Conservation (phyloP, 2,329 filamentous ascomycete genomes). For the Aspergillus udagawae region DNA sequence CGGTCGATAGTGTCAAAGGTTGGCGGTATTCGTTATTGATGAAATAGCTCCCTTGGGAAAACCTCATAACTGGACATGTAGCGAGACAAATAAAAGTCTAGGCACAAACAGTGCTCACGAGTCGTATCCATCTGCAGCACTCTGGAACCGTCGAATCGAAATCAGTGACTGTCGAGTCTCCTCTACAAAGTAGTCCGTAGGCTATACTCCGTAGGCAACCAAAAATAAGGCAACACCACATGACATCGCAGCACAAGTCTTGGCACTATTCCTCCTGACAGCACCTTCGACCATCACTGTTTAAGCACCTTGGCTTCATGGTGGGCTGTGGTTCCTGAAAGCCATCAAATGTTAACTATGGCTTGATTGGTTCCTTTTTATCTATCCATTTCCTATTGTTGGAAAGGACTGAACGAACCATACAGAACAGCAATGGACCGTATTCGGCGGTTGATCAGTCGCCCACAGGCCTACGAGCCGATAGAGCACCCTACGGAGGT, state of each 20-base stretch:
- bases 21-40: background rate
- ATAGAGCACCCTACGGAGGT: slow-evolving; percentile 24
- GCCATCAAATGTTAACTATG: background rate
- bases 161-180: background rate
- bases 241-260: background rate
- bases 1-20: background rate
- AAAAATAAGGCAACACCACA: background rate
- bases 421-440: slow-evolving; percentile 26
- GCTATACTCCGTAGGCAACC: no score
- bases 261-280: background rate
- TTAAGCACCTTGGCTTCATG: background rate
- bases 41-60: background rate
- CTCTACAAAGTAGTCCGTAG: no score
- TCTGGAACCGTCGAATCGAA: background rate
- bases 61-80: background rate
- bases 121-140: no score
- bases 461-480: slow-evolving; percentile 27
- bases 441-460: slow-evolving; percentile 30
- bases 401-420: background rate
- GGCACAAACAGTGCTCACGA: background rate
- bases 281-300: background rate
- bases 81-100: background rate
- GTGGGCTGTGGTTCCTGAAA: background rate
- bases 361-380: slow-evolving; percentile 1
- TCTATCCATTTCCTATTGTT: background rate